Base-by-base conservation (phyloP, 2,329 filamentous ascomycete species). In the Byssoonygena ceratinophila region DNA sequence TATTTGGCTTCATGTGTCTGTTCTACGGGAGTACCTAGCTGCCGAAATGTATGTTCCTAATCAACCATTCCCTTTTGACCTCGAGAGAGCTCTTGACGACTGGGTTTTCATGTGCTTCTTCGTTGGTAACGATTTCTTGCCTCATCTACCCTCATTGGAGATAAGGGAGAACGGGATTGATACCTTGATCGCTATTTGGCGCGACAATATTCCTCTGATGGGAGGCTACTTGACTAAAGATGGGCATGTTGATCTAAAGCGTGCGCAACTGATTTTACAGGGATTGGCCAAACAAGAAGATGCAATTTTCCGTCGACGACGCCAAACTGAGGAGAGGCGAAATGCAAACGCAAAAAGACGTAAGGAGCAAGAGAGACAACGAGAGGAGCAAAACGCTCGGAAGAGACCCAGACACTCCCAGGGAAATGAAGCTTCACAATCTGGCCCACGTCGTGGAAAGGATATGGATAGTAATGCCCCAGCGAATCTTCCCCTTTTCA, bases 61-160 rank as follows among this genome's bases (percentile, higher is more conserved):
- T 52, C 80, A 95, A 59, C 83, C 84, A 1, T 97, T 97, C 70
- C 80, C 81, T 51, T 97, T 94, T 69, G 89, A 98, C 66, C 76
- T 98, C 41, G 92, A 98, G 70, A 83, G 92, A 59, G 90, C 90
- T 23, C 80, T 97, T 54, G 92, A 97, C 68, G 91, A 97, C 66
- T 97, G 91, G 92, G 88, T 97, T 12, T 97, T 97, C 68, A 92
- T 97, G 82, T 97, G 91, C 72, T 97, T 94, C 73, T 97, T 97
- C 66, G 91, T 97, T 53, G 91, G 91, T 59, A 98, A 98, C 69
- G 94, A 98, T 74, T 98, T 98, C 72, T 73, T 98, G 60, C 92
- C 92, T 47, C 92, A 98, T 76, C 75, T 98, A 54, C 92, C 92
- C n/a, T 94, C 91, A 62, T 77, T 98, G 54, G 92, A 97, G 68